phyloP scores from a whole-genome alignment of 345 rosid species.

The Populus simonii region DNA sequence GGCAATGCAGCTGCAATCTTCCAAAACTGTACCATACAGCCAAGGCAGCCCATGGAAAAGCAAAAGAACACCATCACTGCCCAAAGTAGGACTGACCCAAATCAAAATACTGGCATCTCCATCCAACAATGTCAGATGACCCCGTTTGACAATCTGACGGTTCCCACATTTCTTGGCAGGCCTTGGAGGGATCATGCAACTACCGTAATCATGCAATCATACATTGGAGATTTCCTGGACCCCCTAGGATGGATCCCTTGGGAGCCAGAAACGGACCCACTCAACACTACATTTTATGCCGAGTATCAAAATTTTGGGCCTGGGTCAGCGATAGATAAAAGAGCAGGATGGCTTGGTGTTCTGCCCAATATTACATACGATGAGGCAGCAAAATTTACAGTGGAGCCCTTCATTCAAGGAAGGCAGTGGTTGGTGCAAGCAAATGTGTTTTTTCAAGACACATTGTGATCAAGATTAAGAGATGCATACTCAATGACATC shows the following conservation, averaged over 20 bases:
- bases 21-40: slow-evolving; percentile 26
- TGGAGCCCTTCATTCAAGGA: slow-evolving; percentile 31
- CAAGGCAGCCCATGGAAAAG: slow-evolving; percentile 21
- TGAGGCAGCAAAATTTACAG: slow-evolving; percentile 25
- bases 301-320: slow-evolving; percentile 37
- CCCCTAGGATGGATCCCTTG: slow-evolving; percentile 37
- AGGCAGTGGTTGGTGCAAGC: slow-evolving; percentile 30
- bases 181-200: slow-evolving; percentile 44
- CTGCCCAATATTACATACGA: slow-evolving; percentile 21
- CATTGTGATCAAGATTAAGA: neutral
- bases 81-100: slow-evolving; percentile 30
- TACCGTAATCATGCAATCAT: slow-evolving; percentile 29
- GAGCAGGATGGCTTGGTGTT: slow-evolving; percentile 40
- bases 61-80: slow-evolving; percentile 30
- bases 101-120: slow-evolving; percentile 31
- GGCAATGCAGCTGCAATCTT: slow-evolving; percentile 30
- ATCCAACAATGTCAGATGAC: slow-evolving; percentile 26
- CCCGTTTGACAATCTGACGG: slow-evolving; percentile 12
- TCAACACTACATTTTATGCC: slow-evolving; percentile 19
- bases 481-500: too few relatives aligned
- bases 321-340: slow-evolving; percentile 11
- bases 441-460: neutral
- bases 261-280: slow-evolving; percentile 18
- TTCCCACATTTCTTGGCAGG: slow-evolving; percentile 33
- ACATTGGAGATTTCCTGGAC: slow-evolving; percentile 25